Evolutionary conservation across 306 rosid species (phyloP).

Genomic region (Rosa persica): DNA sequence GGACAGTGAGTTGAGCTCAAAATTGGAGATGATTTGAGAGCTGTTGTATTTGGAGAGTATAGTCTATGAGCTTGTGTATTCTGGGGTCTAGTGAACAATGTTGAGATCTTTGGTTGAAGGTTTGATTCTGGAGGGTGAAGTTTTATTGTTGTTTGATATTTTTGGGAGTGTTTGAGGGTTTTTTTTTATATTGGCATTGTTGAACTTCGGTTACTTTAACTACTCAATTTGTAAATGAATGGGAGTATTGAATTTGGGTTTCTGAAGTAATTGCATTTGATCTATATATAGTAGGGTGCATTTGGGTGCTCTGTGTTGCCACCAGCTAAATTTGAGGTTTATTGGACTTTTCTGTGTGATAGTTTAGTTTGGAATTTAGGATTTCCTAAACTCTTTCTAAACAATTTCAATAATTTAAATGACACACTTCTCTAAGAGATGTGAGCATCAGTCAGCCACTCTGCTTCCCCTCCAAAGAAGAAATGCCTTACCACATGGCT

Average conservation of each 20-base stretch:
- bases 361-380: neutral
- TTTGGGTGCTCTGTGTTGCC: neutral
- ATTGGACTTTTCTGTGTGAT: neutral
- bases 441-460: neutral
- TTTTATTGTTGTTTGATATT: neutral
- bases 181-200: neutral
- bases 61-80: conserved; percentile 11
- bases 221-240: neutral
- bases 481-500: neutral
- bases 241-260: neutral
- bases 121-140: conserved; percentile 15
- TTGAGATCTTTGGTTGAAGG: conserved; percentile 15
- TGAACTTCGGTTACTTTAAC: conserved; percentile 15
- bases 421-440: neutral
- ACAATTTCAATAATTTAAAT: neutral
- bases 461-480: neutral
- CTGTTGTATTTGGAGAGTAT: neutral
- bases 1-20: conserved; percentile 3
- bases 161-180: neutral
- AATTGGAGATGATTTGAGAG: conserved; percentile 16
- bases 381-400: neutral
- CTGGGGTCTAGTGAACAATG: conserved; percentile 12
- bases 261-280: neutral
- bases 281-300: neutral
- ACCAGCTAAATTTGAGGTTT: neutral